phyloP scores from a whole-genome alignment of 352 stramenopile genomes.

The Halophytophthora batemanensis region DNA sequence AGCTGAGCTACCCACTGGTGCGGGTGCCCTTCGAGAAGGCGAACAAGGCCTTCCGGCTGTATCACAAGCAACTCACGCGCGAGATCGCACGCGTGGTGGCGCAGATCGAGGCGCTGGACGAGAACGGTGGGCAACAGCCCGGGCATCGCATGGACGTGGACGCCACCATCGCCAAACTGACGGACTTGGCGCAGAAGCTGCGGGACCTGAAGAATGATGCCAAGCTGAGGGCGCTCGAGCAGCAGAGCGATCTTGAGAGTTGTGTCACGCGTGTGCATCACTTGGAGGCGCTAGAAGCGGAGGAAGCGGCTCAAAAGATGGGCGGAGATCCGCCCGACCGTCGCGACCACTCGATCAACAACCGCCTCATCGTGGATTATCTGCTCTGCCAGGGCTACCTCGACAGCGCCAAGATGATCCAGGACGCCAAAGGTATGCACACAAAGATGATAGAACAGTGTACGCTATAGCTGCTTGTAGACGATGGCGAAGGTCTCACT shows the following conservation, averaged over 20 bases:
- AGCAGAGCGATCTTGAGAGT: conserved; percentile 56
- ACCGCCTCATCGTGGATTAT: conserved; percentile 74
- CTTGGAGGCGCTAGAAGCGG: conserved; percentile 35
- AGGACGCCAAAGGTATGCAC: conserved; percentile 47
- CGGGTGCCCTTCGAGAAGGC: conserved; percentile 72
- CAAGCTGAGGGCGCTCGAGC: conserved; percentile 40
- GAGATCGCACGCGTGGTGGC: conserved; percentile 50
- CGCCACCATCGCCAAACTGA: conserved; percentile 47
- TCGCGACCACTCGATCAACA: conserved; percentile 20
- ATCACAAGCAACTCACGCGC: conserved; percentile 75
- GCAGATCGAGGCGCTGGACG: conserved; percentile 45
- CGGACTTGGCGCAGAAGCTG: conserved; percentile 41
- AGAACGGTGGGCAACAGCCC: conserved; percentile 54
- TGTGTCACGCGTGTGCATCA: conserved; percentile 45
- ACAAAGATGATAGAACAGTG: background rate
- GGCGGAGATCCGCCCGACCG: conserved; percentile 4
- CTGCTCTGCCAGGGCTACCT: conserved; percentile 66
- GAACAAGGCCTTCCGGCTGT: conserved; percentile 75
- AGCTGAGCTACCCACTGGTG: conserved; percentile 69
- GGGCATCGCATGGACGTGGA: conserved; percentile 61
- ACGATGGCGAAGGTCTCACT: background rate
- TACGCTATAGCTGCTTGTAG: background rate
- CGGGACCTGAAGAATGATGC: conserved; percentile 41
- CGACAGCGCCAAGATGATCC: conserved; percentile 62
- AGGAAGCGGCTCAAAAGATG: conserved; percentile 11